phyloP scores from a whole-genome alignment of 441 rosid species.

The Biscutella laevigata region DNA sequence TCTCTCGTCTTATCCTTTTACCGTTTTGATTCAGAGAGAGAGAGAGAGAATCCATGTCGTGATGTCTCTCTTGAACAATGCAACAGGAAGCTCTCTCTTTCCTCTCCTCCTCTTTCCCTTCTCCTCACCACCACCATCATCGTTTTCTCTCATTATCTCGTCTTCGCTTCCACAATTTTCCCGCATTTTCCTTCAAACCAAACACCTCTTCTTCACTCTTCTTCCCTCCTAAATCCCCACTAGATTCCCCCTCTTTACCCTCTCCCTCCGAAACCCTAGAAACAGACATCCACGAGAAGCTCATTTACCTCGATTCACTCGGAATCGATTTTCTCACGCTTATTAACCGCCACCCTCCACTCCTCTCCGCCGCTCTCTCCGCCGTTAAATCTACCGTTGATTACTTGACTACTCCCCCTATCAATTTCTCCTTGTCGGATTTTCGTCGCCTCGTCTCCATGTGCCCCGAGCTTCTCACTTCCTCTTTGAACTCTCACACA shows the following conservation, averaged over 20 bases:
- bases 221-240: constrained; percentile 30
- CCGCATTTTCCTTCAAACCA: constrained; percentile 42
- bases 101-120: constrained; percentile 28
- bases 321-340: constrained; percentile 67
- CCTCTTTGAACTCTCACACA: constrained; percentile 32
- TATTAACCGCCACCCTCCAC: constrained; percentile 40
- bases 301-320: constrained; percentile 71
- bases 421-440: constrained; percentile 47
- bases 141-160: constrained; percentile 40
- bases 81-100: constrained; percentile 43
- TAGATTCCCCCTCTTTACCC: not conserved
- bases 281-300: constrained; percentile 53
- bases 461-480: constrained; percentile 64
- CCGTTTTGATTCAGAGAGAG: constrained; percentile 7
- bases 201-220: constrained; percentile 28
- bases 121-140: constrained; percentile 18
- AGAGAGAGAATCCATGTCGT: constrained; percentile 8
- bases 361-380: constrained; percentile 40
- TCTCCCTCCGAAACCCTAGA: constrained; percentile 21
- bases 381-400: constrained; percentile 56
- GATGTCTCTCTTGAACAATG: constrained; percentile 38
- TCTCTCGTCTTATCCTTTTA: constrained; percentile 19
- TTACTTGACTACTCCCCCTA: constrained; percentile 36
- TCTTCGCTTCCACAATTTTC: constrained; percentile 38
- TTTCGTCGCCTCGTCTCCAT: constrained; percentile 62